phyloP scores from a whole-genome alignment of 140 eudicot genomes.

The Flaveria floridana region DNA sequence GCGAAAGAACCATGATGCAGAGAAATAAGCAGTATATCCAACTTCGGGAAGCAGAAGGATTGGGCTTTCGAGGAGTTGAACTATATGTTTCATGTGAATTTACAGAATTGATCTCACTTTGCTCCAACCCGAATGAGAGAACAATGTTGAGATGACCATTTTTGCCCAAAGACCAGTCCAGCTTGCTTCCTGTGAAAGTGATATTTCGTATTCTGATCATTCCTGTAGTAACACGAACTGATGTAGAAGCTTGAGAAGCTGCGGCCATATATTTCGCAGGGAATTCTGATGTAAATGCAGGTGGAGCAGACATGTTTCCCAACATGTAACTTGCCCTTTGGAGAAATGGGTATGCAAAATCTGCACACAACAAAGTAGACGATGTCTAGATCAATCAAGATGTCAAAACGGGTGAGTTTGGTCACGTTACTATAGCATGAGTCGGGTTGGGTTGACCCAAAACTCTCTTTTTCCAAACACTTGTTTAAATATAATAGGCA shows the following conservation, averaged over 20 bases:
- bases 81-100: constrained; percentile 11
- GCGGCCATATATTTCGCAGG: constrained; percentile 69
- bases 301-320: constrained; percentile 67
- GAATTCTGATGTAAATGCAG: constrained; percentile 82
- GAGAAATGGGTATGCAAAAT: constrained; percentile 49
- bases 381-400: background rate
- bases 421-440: background rate
- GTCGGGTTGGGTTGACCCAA: background rate
- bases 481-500: background rate
- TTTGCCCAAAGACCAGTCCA: constrained; percentile 54
- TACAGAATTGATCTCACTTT: constrained; percentile 32
- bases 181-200: constrained; percentile 41
- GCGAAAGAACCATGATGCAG: constrained; percentile 54
- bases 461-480: background rate
- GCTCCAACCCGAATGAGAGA: constrained; percentile 50
- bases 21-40: constrained; percentile 58
- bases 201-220: constrained; percentile 58
- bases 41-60: constrained; percentile 38
- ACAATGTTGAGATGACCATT: constrained; percentile 51
- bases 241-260: constrained; percentile 60
- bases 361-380: constrained; percentile 40
- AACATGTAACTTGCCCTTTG: constrained; percentile 62
- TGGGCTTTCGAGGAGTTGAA: constrained; percentile 22
- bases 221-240: constrained; percentile 77
- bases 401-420: background rate